Percentiles rank a stretch among this genome's conserved stretches.
Conservation (phyloP, 2,329 filamentous ascomycete genomes). For the Penicillium sp. region DNA sequence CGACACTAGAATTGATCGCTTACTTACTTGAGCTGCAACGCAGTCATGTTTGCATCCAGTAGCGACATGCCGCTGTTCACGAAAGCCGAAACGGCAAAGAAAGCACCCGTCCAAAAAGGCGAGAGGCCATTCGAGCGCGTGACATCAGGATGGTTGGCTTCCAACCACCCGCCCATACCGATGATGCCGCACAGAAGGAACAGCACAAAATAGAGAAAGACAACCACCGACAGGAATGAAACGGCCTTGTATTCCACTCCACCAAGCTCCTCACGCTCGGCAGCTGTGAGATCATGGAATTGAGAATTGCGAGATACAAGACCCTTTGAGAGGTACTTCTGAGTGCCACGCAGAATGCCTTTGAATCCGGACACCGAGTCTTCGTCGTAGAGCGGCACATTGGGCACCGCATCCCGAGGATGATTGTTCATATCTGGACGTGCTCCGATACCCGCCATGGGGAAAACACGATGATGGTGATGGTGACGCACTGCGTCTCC, state of each 20-base stretch:
- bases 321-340: constrained; percentile 36
- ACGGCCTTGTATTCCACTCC: constrained; percentile 48
- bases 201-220: constrained; percentile 49
- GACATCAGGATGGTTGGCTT: constrained; percentile 42
- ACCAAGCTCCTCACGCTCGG: constrained; percentile 45
- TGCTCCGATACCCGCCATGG: constrained; percentile 39
- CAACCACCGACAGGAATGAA: constrained; percentile 37
- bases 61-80: constrained; percentile 58
- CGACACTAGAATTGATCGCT: background rate
- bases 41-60: constrained; percentile 56
- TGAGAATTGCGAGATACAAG: constrained; percentile 51
- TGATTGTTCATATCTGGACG: constrained; percentile 38
- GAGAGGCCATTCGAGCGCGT: constrained; percentile 50
- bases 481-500: constrained; percentile 21
- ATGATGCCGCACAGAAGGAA: constrained; percentile 51
- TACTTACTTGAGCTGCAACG: constrained; percentile 41
- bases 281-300: constrained; percentile 50
- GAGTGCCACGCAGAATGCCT: constrained; percentile 28
- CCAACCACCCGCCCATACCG: constrained; percentile 51
- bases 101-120: constrained; percentile 51
- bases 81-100: constrained; percentile 58
- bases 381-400: constrained; percentile 18
- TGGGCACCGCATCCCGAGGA: constrained; percentile 31
- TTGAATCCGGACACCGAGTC: constrained; percentile 23
- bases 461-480: constrained; percentile 34